A percentile compares a stretch with the other conserved stretches of the same genome.
These are phyloP conservation scores for Citropsis articulata DNA, from an alignment of 345 rosid genomes.

Conservation along the genomic window DNA sequence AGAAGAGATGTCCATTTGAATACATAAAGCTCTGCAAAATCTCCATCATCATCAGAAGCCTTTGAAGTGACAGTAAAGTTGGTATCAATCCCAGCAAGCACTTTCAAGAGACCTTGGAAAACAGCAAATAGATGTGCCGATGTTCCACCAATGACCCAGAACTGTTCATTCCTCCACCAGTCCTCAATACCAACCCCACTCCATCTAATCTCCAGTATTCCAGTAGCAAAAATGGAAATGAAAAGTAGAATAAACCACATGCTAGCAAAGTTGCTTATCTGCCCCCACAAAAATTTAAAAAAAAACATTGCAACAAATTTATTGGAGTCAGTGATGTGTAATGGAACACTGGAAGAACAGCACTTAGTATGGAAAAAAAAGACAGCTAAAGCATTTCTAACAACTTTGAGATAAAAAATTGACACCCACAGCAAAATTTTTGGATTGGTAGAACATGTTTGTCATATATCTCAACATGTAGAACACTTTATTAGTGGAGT, in stretches of 20 bases:
- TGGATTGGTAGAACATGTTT: not conserved
- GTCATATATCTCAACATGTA: not conserved
- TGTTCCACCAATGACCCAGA: slow-evolving; percentile 99
- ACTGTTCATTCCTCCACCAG: slow-evolving; percentile 99
- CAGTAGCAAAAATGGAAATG: slow-evolving; percentile 77
- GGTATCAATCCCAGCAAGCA: slow-evolving; percentile 96
- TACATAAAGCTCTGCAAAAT: slow-evolving; percentile 88
- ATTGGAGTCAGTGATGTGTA: not conserved
- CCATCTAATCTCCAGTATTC: slow-evolving; percentile 95
- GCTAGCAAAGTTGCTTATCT: slow-evolving; percentile 98
- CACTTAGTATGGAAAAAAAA: not conserved
- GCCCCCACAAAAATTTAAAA: slow-evolving; percentile 22
- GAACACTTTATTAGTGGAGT: not conserved
- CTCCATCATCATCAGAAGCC: slow-evolving; percentile 94
- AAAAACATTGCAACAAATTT: slow-evolving; percentile 7
- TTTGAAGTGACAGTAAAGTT: slow-evolving; percentile 97
- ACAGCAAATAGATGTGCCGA: slow-evolving; percentile 98
- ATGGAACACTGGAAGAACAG: not conserved
- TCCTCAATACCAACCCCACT: slow-evolving; percentile 93
- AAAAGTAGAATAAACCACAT: slow-evolving; percentile 99
- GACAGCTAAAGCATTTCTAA: not conserved
- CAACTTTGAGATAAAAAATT: not conserved
- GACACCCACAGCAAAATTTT: not conserved
- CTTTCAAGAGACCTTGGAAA: slow-evolving; percentile 95
- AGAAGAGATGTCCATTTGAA: slow-evolving; percentile 99